Percentiles rank a stretch among this genome's conserved stretches.
phyloP scores from a whole-genome alignment of 1,284 basidiomycete species.

The Boletus semigastroideus region DNA sequence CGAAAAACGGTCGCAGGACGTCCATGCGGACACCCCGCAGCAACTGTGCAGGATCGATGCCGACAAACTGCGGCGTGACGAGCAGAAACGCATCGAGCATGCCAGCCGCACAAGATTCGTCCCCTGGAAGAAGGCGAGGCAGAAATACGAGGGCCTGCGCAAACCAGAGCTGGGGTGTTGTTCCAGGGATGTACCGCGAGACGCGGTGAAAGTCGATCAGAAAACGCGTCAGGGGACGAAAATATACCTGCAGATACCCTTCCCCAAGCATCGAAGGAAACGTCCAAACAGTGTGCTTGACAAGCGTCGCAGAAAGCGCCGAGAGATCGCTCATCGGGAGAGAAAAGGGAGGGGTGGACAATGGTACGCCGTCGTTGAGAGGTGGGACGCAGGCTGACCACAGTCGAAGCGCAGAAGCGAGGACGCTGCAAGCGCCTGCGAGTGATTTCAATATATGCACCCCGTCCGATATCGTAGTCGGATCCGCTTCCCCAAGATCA shows the following conservation, averaged over 20 bases:
- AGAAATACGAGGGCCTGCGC: conserved; percentile 61
- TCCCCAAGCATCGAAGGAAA: conserved; percentile 21
- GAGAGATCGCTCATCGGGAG: conserved; percentile 60
- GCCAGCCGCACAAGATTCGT: conserved; percentile 46
- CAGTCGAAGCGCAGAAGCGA: conserved; percentile 56
- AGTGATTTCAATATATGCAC: conserved; percentile 12
- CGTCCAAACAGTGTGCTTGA: conserved; percentile 51
- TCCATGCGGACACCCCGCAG: conserved; percentile 30
- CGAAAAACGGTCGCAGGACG: conserved; percentile 61
- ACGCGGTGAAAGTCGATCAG: conserved; percentile 56
- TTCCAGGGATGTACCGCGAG: conserved; percentile 54
- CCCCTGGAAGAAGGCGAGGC: conserved; percentile 57
- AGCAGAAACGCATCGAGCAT: conserved; percentile 20
- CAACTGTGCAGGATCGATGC: conserved; percentile 7
- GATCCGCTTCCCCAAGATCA: background rate
- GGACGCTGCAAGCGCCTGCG: conserved; percentile 20
- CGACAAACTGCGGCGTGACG: conserved; percentile 21
- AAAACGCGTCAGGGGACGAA: conserved; percentile 53
- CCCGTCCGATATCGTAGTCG: conserved; percentile 1
- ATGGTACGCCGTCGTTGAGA: conserved; percentile 29
- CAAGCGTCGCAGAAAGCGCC: conserved; percentile 48
- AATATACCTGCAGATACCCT: conserved; percentile 34
- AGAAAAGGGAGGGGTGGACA: conserved; percentile 48
- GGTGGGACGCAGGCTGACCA: conserved; percentile 61
- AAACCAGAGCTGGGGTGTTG: conserved; percentile 58